Conservation (phyloP, 2,329 filamentous ascomycete genomes). For the Sphaerulina populicola region DNA sequence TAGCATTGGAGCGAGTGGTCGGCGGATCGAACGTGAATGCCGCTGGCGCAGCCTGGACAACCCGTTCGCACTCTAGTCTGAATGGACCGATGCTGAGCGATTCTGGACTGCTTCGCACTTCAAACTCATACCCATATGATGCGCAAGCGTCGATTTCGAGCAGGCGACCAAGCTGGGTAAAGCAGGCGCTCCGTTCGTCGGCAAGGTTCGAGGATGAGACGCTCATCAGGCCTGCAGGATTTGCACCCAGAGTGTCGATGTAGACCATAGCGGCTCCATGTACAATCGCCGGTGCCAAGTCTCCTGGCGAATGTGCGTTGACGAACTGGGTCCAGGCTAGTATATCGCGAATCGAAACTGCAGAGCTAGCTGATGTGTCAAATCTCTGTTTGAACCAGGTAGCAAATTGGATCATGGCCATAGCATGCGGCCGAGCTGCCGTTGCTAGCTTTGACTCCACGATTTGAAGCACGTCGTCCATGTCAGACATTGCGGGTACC, state of each 20-base stretch:
- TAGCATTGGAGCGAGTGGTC: slow-evolving; percentile 80
- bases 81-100: slow-evolving; percentile 67
- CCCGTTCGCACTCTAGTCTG: slow-evolving; percentile 43
- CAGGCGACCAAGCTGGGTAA: slow-evolving; percentile 62
- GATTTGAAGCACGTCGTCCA: slow-evolving; percentile 80
- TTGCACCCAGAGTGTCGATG: slow-evolving; percentile 88
- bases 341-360: slow-evolving; percentile 84
- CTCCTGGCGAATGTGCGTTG: slow-evolving; percentile 43
- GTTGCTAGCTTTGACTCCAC: slow-evolving; percentile 63
- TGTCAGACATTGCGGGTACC: slow-evolving; percentile 80
- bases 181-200: slow-evolving; percentile 62
- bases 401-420: slow-evolving; percentile 73
- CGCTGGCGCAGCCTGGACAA: slow-evolving; percentile 35
- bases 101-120: slow-evolving; percentile 48
- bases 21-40: slow-evolving; percentile 77
- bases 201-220: slow-evolving; percentile 61
- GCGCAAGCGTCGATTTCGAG: slow-evolving; percentile 54
- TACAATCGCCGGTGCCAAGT: slow-evolving; percentile 42
- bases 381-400: slow-evolving; percentile 83
- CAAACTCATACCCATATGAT: slow-evolving; percentile 57
- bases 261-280: slow-evolving; percentile 94
- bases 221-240: slow-evolving; percentile 78
- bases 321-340: slow-evolving; percentile 91
- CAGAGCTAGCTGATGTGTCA: slow-evolving; percentile 64
- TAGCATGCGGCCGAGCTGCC: slow-evolving; percentile 51